Base-by-base conservation (phyloP, 163 green algal species). In the Scenedesmus sp. region DNA sequence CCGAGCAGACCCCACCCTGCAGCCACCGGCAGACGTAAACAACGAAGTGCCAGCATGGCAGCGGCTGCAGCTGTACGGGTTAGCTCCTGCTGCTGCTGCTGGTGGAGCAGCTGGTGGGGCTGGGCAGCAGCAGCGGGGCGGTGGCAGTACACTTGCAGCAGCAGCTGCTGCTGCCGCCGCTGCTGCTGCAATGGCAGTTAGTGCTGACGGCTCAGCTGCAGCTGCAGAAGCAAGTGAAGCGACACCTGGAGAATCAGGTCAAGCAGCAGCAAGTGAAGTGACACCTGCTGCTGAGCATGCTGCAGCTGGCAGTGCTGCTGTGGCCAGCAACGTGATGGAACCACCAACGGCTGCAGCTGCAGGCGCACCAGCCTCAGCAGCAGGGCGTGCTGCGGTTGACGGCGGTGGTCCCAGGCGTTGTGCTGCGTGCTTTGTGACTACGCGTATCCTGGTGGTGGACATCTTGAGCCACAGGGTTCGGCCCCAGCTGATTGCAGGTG, bases 361-460 rank as follows among this genome's bases (percentile, higher is more conserved):
- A 43, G 79, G 44, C 37, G 44, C 6, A 43, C 2, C 37, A 49
- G 43, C 81, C 86, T 49, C 76, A 76, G 65, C 49, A 56, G 12
- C 94, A 22, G 44, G 51, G 13, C 12, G 6, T 35, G 68, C 33
- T 33, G 49, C 56, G 13, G 51, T 24, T 68, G 79, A 20, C 37
- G n/a, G 61, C 89, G 82, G 65, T 73, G 53, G 65, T 43, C 44
- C 5, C 94, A 22, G 49, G 76, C 7, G 81, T 83, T 65, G 85
- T 92, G 13, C 94, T 76, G 86, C 85, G 0, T 83, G 97, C n/a
- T 99, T 99, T 93, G 94, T 99, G 20, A 99, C 98, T 37, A 98
- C 96, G 20, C 94, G 98, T 13, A 99, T 99, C 78, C 92, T 99
- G 49, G 96, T 98, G 44, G 97, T 99, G 42, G 98, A 99, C 93